phyloP scores from a whole-genome alignment of 768 basidiomycete species.

The Solioccasus polychromus region DNA sequence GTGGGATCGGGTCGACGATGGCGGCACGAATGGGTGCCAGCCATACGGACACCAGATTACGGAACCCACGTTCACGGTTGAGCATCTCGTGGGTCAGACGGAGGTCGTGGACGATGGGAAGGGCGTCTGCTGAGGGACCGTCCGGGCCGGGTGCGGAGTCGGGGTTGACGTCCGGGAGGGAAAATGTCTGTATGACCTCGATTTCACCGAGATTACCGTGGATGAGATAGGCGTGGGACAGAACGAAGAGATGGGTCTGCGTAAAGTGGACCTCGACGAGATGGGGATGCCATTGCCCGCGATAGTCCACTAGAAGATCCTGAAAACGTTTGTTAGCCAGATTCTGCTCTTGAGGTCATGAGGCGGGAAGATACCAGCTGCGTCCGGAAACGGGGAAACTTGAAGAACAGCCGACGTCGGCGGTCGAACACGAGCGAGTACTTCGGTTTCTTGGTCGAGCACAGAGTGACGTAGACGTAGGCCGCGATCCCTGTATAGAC shows the following conservation, averaged over 20 bases:
- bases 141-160: neutral
- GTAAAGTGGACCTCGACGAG: constrained; percentile 17
- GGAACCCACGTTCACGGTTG: constrained; percentile 7
- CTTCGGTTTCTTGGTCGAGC: constrained; percentile 7
- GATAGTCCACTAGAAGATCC: constrained; percentile 17
- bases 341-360: too few relatives aligned
- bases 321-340: too few relatives aligned
- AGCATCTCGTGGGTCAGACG: constrained; percentile 20
- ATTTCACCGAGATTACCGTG: constrained; percentile 2
- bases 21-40: constrained; percentile 12
- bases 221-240: constrained; percentile 14
- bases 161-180: constrained; percentile 13
- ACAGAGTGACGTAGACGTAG: constrained; percentile 16
- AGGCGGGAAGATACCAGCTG: constrained; percentile 7
- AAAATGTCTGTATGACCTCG: constrained; percentile 21
- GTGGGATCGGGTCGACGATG: constrained; percentile 6
- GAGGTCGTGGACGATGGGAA: constrained; percentile 7
- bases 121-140: neutral
- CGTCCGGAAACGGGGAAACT: constrained; percentile 19
- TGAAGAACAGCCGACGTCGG: constrained; percentile 15
- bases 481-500: constrained; percentile 9
- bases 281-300: constrained; percentile 18
- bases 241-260: constrained; percentile 14
- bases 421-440: constrained; percentile 17
- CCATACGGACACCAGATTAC: constrained; percentile 12